These are phyloP conservation scores for Cladosporium sp. DNA, from an alignment of 2,329 filamentous ascomycete species.

Conservation along the genomic window DNA sequence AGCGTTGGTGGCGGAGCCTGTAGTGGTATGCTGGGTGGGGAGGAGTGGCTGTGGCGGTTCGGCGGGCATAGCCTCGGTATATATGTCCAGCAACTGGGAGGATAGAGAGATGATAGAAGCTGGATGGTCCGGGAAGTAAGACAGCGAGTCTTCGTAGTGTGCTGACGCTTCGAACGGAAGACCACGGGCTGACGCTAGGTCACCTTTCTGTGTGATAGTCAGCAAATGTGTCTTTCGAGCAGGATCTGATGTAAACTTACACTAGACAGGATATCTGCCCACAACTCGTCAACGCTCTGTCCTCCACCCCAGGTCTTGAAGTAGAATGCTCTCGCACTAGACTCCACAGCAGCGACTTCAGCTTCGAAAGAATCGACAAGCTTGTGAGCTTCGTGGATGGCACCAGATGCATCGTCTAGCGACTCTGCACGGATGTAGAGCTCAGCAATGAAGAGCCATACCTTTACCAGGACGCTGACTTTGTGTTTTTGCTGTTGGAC, in stretches of 20 bases:
- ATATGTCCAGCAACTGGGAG: slow-evolving; percentile 81
- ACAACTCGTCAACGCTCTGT: slow-evolving; percentile 77
- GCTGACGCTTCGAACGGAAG: slow-evolving; percentile 65
- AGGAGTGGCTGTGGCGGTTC: slow-evolving; percentile 48
- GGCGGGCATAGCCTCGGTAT: slow-evolving; percentile 59
- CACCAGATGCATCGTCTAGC: slow-evolving; percentile 73
- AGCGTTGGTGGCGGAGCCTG: background rate
- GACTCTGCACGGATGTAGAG: slow-evolving; percentile 81
- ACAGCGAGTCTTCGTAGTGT: slow-evolving; percentile 77
- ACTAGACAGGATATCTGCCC: slow-evolving; percentile 79
- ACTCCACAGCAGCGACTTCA: slow-evolving; percentile 59
- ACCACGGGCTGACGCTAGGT: slow-evolving; percentile 60
- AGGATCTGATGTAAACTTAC: slow-evolving; percentile 46
- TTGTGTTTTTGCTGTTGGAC: slow-evolving; percentile 53
- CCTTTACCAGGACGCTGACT: slow-evolving; percentile 61
- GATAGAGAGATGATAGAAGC: slow-evolving; percentile 76
- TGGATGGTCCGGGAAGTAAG: slow-evolving; percentile 74
- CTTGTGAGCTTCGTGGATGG: slow-evolving; percentile 75
- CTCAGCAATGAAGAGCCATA: slow-evolving; percentile 87
- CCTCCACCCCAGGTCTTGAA: slow-evolving; percentile 71
- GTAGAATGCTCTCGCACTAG: slow-evolving; percentile 59
- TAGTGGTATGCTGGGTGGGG: slow-evolving; percentile 17
- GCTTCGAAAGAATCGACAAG: slow-evolving; percentile 68
- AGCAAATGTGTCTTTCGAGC: slow-evolving; percentile 7
- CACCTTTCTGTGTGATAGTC: slow-evolving; percentile 54